A percentile compares a stretch with the other conserved stretches of the same genome.
These are phyloP conservation scores for Colletotrichum truncatum DNA, from an alignment of 2,329 filamentous ascomycete species.

Conservation along the genomic window DNA sequence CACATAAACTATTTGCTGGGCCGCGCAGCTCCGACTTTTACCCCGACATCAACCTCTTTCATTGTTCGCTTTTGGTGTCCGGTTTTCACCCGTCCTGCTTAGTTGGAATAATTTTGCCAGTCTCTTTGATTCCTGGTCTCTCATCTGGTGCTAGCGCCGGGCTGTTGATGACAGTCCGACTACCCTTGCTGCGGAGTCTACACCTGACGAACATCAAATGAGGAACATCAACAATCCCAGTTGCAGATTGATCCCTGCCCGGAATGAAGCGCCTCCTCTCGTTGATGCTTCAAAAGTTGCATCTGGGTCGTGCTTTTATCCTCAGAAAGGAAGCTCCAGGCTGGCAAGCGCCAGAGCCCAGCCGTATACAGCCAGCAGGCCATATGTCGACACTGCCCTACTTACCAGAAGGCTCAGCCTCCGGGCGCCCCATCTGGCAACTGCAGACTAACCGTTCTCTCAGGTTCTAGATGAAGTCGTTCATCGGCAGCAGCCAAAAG, in stretches of 20 bases:
- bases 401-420: not conserved
- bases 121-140: too few species aligned
- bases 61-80: not conserved
- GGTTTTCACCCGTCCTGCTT: not conserved
- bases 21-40: not conserved
- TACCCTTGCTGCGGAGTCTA: not conserved
- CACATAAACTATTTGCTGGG: conserved; percentile 14
- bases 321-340: not conserved
- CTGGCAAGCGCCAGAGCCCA: not conserved
- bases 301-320: not conserved
- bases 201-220: not conserved
- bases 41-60: not conserved
- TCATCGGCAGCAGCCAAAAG: not conserved
- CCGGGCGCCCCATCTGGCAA: not conserved
- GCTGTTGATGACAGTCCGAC: not conserved
- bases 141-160: not conserved
- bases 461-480: not conserved
- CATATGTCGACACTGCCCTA: not conserved
- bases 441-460: not conserved
- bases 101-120: too few species aligned
- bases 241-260: not conserved
- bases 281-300: not conserved
- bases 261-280: not conserved
- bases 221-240: not conserved
- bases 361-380: conserved; percentile 5